Conservation (phyloP, 2,329 filamentous ascomycete species). For the Thelonectria olida region DNA sequence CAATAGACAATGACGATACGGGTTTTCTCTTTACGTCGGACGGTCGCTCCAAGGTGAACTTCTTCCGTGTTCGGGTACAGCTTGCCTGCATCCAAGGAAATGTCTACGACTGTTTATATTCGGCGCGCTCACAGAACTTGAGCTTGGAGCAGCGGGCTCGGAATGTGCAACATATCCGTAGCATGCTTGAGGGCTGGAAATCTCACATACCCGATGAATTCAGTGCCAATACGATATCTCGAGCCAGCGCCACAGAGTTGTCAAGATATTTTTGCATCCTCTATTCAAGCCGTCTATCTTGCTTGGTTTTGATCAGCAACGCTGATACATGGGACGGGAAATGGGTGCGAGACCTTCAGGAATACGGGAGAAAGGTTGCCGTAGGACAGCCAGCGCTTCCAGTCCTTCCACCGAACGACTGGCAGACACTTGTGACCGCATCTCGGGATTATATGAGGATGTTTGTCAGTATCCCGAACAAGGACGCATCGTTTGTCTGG, state of each 20-base stretch:
- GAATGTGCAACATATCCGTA: neutral
- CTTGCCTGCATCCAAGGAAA: conserved; percentile 27
- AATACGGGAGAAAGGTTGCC: neutral
- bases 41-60: neutral
- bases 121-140: neutral
- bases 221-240: neutral
- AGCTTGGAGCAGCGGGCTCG: neutral
- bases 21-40: neutral
- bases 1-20: neutral
- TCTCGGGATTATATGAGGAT: conserved; percentile 13
- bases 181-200: conserved; percentile 17
- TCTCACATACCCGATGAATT: neutral
- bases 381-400: neutral
- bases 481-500: conserved; percentile 5
- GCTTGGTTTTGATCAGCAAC: neutral
- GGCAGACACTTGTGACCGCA: conserved; percentile 17
- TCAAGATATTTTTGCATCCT: conserved; percentile 12
- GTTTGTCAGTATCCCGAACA: neutral
- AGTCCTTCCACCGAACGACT: neutral
- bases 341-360: neutral
- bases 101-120: conserved; percentile 16
- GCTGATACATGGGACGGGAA: conserved; percentile 5
- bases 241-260: neutral
- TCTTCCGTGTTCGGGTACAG: conserved; percentile 14
- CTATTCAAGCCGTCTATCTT: conserved; percentile 15